Base-by-base conservation (phyloP, 2,329 filamentous ascomycete genomes). In the Lasiodiplodia gonubiensis region DNA sequence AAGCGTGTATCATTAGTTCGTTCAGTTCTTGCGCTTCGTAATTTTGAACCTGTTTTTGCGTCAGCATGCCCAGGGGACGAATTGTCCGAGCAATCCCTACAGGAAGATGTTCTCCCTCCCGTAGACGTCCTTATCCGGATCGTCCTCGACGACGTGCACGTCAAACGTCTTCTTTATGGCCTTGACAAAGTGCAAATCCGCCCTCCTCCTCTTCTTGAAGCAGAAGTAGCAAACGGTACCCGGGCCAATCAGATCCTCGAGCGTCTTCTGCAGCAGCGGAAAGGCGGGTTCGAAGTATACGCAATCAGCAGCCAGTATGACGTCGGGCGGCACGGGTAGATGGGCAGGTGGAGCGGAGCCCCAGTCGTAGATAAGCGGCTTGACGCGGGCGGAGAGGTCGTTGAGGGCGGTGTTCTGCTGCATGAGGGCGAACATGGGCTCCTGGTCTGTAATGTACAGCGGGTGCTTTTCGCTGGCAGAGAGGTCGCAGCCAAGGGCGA, bases 241-340 rank as follows among this genome's bases (percentile, higher is more conserved):
- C 3, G 84, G 85, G 18, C 87, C 86, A 70, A 97, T 84, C 57
- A 97, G 83, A 70, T 92, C 88, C 68, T 86, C 83, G 71, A 98
- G 81, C 6, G 94, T 98, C 70, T 88, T 82, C 75, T 95, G 86
- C 55, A 99, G 85, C 39, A 97, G 84, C 35, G 94, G 94, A 75
- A 98, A 98, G 1, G 95, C 92, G 2, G 94, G 93, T 79, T 98
- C 95, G 78, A 97, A 97, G 82, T 98, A 99, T 59, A 97, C 93
- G 80, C 94, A 98, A 79, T 98, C 95, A 49, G 94, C 94, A 3
- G 95, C 95, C n/a, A 98, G 86, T 67, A 99, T 89, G 66, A 97
- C 84, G 73, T 94, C 89, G 21, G 93, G 92, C 70, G 86, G 86
- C 72, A 84, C 83, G 66, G 84, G 79, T 61, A 82, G 70, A 67